Conservation (phyloP, 2,329 filamentous ascomycete genomes). For the Pseudogymnoascus sp. region DNA sequence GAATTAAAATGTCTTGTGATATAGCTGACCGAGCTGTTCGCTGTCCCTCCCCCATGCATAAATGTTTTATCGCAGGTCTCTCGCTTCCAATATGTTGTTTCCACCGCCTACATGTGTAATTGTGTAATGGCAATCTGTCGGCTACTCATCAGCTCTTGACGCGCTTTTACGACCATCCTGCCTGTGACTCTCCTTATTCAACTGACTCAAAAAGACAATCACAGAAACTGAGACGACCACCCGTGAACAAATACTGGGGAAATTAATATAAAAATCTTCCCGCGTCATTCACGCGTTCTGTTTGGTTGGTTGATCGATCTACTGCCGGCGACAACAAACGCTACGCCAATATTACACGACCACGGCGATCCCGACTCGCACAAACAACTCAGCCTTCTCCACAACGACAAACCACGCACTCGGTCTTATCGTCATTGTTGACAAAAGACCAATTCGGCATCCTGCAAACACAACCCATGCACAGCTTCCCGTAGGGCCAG, state of each 20-base stretch:
- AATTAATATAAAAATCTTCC: constrained; percentile 4
- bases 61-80: not conserved
- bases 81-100: constrained; percentile 6
- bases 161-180: constrained; percentile 1
- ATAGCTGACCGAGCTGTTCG: not conserved
- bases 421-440: not conserved
- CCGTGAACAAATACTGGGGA: not conserved
- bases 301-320: constrained; percentile 5
- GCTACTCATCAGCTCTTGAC: not conserved
- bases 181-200: not conserved
- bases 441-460: not conserved
- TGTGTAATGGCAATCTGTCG: constrained; percentile 5
- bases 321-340: not conserved
- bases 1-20: constrained; percentile 3
- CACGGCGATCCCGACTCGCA: not conserved
- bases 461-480: not conserved
- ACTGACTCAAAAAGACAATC: constrained; percentile 4
- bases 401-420: not conserved
- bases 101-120: not conserved
- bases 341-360: constrained; percentile 6
- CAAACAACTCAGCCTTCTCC: not conserved
- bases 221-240: constrained; percentile 1
- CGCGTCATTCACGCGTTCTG: constrained; percentile 6
- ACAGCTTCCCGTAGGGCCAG: constrained; percentile 6
- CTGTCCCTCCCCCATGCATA: not conserved